phyloP scores from a whole-genome alignment of 768 basidiomycete species.

The Dacryopinax spathularia region DNA sequence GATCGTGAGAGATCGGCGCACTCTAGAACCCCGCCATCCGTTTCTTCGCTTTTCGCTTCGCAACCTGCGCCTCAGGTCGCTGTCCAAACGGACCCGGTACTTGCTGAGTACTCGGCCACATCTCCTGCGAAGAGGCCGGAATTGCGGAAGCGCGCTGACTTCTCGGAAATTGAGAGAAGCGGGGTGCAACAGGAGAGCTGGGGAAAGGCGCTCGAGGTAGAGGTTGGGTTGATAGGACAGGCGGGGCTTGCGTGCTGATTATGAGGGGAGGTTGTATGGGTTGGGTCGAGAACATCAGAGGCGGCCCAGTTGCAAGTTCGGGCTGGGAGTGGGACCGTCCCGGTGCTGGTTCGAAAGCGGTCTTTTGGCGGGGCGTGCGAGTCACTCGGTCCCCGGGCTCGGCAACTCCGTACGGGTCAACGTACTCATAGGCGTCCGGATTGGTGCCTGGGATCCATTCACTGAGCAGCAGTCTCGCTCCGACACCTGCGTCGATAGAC shows the following conservation, averaged over 20 bases:
- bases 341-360: background rate
- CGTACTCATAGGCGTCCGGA: conserved; percentile 37
- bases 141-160: background rate
- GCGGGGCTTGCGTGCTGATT: background rate
- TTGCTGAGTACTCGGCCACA: conserved; percentile 48
- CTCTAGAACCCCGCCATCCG: conserved; percentile 62
- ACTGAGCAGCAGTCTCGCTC: conserved; percentile 47
- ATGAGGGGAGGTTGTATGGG: conserved; percentile 3
- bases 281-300: conserved; percentile 27
- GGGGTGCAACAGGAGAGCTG: background rate
- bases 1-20: background rate
- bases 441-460: conserved; percentile 52
- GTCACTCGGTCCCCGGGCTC: background rate
- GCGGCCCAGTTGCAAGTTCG: conserved; percentile 26
- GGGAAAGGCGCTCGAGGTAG: background rate
- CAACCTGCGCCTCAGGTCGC: conserved; percentile 23
- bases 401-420: conserved; percentile 35
- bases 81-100: conserved; percentile 61
- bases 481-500: conserved; percentile 29
- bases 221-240: too few species aligned
- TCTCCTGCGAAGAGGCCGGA: conserved; percentile 28
- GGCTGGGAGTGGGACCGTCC: conserved; percentile 16
- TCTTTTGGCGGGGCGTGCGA: background rate
- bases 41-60: conserved; percentile 54
- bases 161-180: background rate